Conservation (phyloP, 106 monocot species). For the Amphibolis antarctica region DNA sequence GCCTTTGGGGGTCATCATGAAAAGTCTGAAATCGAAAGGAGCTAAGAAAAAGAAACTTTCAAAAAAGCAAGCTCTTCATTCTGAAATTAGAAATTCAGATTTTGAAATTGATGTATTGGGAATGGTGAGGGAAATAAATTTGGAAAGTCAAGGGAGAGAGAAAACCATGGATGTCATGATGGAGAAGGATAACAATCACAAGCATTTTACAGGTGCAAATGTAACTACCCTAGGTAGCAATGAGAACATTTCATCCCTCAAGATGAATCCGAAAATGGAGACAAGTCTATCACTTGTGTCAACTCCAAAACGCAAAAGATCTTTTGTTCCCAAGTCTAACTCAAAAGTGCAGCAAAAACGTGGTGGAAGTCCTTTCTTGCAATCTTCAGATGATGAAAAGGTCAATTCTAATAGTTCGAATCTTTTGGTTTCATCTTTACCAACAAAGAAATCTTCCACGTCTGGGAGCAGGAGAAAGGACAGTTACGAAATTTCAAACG, state of each 20-base stretch:
- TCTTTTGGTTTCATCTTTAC: conserved; percentile 21
- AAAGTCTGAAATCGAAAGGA: conserved; percentile 59
- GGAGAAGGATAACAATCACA: conserved; percentile 10
- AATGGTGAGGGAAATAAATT: conserved; percentile 81
- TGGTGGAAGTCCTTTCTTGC: conserved; percentile 7
- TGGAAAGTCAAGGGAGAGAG: conserved; percentile 30
- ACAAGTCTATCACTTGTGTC: conserved; percentile 1
- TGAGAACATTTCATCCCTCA: conserved; percentile 6
- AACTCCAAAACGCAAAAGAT: conserved; percentile 67
- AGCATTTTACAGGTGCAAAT: neutral
- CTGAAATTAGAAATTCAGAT: conserved; percentile 25
- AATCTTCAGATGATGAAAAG: conserved; percentile 11
- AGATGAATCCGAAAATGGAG: conserved; percentile 18
- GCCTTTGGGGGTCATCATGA: conserved; percentile 74
- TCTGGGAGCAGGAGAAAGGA: conserved; percentile 27
- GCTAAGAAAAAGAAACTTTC: conserved; percentile 53
- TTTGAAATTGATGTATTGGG: conserved; percentile 73
- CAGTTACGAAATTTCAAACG: conserved; percentile 4
- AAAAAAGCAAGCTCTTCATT: conserved; percentile 22
- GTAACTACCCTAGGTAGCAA: neutral
- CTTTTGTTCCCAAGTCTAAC: conserved; percentile 27
- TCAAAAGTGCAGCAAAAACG: conserved; percentile 16
- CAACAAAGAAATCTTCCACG: conserved; percentile 15
- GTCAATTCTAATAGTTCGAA: conserved; percentile 20
- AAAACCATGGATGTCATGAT: conserved; percentile 13